A percentile compares a stretch with the other conserved stretches of the same genome.
Evolutionary conservation across 305 asterid species (phyloP).

Genomic region (Fraxinus floribunda): DNA sequence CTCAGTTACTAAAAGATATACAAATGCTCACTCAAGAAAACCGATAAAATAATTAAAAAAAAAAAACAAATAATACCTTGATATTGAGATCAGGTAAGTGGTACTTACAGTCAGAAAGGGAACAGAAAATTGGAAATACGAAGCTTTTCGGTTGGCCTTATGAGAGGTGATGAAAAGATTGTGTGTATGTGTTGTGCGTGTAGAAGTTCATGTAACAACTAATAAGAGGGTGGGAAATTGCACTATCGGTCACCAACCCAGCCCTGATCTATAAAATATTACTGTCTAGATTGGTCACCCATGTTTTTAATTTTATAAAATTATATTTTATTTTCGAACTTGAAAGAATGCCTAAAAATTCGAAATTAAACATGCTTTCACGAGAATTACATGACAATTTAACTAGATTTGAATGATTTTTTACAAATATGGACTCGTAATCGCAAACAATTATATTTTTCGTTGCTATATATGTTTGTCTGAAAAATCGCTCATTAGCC

Average conservation of each 20-base stretch:
- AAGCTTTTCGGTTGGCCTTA: not conserved
- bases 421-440: too few relatives aligned
- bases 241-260: not conserved
- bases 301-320: too few relatives aligned
- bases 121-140: not conserved
- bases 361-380: too few relatives aligned
- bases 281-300: too few relatives aligned
- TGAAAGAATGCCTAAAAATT: not conserved
- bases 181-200: not conserved
- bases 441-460: too few relatives aligned
- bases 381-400: not conserved
- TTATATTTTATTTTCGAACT: not conserved
- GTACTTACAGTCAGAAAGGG: not conserved
- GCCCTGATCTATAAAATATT: not conserved
- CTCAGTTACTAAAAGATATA: not conserved
- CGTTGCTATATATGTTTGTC: not conserved
- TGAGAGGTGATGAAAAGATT: not conserved
- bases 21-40: not conserved
- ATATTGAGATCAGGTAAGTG: not conserved
- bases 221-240: not conserved
- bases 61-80: not conserved
- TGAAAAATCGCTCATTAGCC: not conserved
- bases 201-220: not conserved
- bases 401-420: too few relatives aligned
- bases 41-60: not conserved